Percentiles rank a stretch among this genome's conserved stretches.
Evolutionary conservation across 2,329 filamentous ascomycete genomes (phyloP).

Genomic region (Penicillium thymicola): DNA sequence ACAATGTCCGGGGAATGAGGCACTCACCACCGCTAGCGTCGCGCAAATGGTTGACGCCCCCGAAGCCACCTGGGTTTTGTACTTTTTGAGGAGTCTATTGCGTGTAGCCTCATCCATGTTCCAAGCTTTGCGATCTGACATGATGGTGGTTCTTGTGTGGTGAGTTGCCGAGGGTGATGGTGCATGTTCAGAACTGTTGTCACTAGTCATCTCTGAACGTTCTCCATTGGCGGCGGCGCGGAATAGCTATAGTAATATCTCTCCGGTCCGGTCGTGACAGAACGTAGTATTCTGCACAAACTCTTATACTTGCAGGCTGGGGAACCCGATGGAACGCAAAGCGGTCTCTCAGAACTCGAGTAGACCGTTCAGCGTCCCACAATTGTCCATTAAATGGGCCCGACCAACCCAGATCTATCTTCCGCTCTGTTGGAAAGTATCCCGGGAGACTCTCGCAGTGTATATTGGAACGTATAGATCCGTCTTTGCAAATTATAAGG

Average conservation of each 20-base stretch:
- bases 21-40: slow-evolving; percentile 45
- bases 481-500: background rate
- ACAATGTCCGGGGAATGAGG: background rate
- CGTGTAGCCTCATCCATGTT: slow-evolving; percentile 40
- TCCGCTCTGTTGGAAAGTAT: background rate
- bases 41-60: slow-evolving; percentile 45
- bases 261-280: slow-evolving; percentile 1
- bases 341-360: slow-evolving; percentile 48
- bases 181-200: slow-evolving; percentile 42
- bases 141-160: slow-evolving; percentile 33
- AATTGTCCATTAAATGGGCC: slow-evolving; percentile 41
- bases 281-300: background rate
- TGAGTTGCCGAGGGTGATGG: slow-evolving; percentile 33
- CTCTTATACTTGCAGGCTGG: slow-evolving; percentile 34
- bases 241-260: background rate
- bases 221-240: slow-evolving; percentile 26
- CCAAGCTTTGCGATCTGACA: slow-evolving; percentile 33
- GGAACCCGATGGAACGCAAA: slow-evolving; percentile 53
- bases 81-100: slow-evolving; percentile 45
- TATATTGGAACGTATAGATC: background rate
- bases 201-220: slow-evolving; percentile 37
- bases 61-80: slow-evolving; percentile 47
- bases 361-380: slow-evolving; percentile 51
- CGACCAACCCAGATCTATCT: slow-evolving; percentile 17
- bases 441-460: background rate